Base-by-base conservation (phyloP, 768 basidiomycete genomes). In the Suillus placidus region DNA sequence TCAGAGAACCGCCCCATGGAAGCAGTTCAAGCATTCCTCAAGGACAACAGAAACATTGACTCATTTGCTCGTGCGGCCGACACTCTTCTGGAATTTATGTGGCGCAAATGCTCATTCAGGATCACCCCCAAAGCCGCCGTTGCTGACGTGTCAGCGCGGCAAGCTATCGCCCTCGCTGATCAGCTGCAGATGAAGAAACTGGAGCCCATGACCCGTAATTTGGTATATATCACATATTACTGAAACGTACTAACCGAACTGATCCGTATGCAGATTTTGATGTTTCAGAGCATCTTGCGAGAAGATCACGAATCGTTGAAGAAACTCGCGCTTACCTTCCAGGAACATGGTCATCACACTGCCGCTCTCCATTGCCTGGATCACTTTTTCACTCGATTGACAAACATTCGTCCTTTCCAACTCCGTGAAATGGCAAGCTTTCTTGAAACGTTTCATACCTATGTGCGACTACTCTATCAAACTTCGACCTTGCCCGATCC, bases 1-100 rank as follows among this genome's bases (percentile, higher is more conserved):
- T 72, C 74, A 0, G 83, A 86, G 67, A 85, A 85, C 14, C 80
- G 82, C 1, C 73, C 71, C 0, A 37, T 80, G 0, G 80, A 84
- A 14, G 88, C 87, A 0, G 82, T 88, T 8, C 74, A 71, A n/a
- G 71, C 84, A 3, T 73, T 87, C 51, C 68, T 87, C 4, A 71
- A 75, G 45, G 80, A 83, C 37, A 67, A 32, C 8, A 61, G 57
- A 0, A 75, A 74, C 9, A 51, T 54, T 2, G 40, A 71, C 0
- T 82, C 81, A 1, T 66, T 71, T 16, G 67, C 64, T 32, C 75
- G 71, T 51, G 88, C 82, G 0, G 72, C 69, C 20, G 61, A 75
- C 32, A 83, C 79, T 42, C 72, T 85, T 18, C 69, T 84, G 14
- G 78, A 80, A 38, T 79, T 72, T 0, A 71, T 87, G 18, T 88